Percentiles rank a stretch among this genome's conserved stretches.
Evolutionary conservation across 306 rosid species (phyloP).

Genomic region (Cucurbita moschata): DNA sequence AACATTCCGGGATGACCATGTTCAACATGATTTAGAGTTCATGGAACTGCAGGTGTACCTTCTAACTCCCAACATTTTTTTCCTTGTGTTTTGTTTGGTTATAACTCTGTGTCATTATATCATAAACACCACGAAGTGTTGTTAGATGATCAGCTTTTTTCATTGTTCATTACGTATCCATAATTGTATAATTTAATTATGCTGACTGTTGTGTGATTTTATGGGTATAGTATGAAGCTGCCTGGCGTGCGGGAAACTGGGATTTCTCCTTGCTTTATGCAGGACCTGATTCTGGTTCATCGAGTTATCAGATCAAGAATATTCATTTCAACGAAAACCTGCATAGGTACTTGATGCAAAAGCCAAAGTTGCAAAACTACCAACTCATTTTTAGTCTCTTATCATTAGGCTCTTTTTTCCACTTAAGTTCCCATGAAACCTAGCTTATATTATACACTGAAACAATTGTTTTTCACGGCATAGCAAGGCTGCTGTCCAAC

Average conservation of each 20-base stretch:
- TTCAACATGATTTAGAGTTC: conserved; percentile 76
- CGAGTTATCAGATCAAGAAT: conserved; percentile 25
- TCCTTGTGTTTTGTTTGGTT: not conserved
- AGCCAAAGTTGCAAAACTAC: not conserved
- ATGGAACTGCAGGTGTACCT: conserved; percentile 47
- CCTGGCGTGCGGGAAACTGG: conserved; percentile 97
- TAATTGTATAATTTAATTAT: not conserved
- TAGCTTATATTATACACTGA: not conserved
- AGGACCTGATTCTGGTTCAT: conserved; percentile 24
- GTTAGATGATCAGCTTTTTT: not conserved
- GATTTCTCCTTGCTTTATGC: conserved; percentile 54
- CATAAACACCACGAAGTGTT: not conserved
- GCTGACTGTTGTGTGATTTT: not conserved
- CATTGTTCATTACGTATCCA: not conserved
- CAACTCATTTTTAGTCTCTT: not conserved
- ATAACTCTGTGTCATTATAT: not conserved
- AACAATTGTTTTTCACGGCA: not conserved
- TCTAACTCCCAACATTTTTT: not conserved
- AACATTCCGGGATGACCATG: conserved; percentile 44
- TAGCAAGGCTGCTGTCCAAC: not conserved
- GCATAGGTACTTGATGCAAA: conserved; percentile 46
- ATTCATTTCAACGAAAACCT: conserved; percentile 63
- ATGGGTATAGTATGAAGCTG: conserved; percentile 59
- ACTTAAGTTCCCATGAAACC: not conserved
- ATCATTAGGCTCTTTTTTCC: not conserved